Evolutionary conservation across 2,329 filamentous ascomycete species (phyloP).

Genomic region (Capronia epimyces): DNA sequence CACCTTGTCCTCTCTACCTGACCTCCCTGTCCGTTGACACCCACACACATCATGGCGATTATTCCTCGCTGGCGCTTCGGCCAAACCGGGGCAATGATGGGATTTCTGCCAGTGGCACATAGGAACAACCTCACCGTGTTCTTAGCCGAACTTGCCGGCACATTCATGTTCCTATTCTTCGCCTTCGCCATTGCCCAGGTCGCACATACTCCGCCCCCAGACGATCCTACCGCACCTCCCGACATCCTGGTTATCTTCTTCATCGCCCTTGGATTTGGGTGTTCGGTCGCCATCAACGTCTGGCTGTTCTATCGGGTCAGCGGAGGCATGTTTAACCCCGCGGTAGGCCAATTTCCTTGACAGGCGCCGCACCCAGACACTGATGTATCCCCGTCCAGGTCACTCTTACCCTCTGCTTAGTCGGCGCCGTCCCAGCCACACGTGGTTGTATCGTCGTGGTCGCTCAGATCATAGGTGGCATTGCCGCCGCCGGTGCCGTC

Average conservation of each 20-base stretch:
- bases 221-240: slow-evolving; percentile 3
- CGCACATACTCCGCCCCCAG: slow-evolving; percentile 36
- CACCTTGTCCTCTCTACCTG: background rate
- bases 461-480: slow-evolving; percentile 54
- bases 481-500: slow-evolving; percentile 55
- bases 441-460: slow-evolving; percentile 50
- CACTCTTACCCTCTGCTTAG: slow-evolving; percentile 54
- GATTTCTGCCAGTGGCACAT: slow-evolving; percentile 11
- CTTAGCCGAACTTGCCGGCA: slow-evolving; percentile 49
- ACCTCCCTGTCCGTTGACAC: background rate
- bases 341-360: slow-evolving; percentile 32
- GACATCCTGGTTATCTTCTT: slow-evolving; percentile 16
- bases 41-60: background rate
- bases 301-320: slow-evolving; percentile 52
- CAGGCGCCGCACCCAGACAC: background rate
- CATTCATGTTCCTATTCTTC: slow-evolving; percentile 48
- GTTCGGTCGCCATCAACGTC: slow-evolving; percentile 47
- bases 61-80: background rate
- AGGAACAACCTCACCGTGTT: slow-evolving; percentile 39
- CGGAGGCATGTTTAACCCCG: slow-evolving; percentile 49
- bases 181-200: slow-evolving; percentile 46
- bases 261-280: slow-evolving; percentile 39
- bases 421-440: slow-evolving; percentile 49
- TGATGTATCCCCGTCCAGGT: slow-evolving; percentile 38
- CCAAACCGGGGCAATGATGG: slow-evolving; percentile 4